Evolutionary conservation across 139 green algal species (phyloP).

Genomic region (Prasinococcaceae sp.): DNA sequence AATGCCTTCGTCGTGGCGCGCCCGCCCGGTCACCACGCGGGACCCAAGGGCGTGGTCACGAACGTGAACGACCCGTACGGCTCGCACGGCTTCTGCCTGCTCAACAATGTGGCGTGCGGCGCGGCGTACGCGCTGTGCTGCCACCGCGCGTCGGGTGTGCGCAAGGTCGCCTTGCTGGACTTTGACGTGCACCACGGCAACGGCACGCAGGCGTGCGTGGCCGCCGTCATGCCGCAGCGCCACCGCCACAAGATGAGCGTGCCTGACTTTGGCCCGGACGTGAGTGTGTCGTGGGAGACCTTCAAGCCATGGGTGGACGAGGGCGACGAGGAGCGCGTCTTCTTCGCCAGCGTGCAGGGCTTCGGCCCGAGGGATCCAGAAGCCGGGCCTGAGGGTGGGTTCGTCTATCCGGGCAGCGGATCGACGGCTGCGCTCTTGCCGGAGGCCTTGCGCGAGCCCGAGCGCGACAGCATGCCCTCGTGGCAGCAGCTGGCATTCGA

Average conservation of each 20-base stretch:
- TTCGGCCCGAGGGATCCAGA: conserved; percentile 5
- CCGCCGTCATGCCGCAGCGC: conserved; percentile 25
- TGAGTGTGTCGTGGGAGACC: too few relatives aligned
- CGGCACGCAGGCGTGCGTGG: conserved; percentile 58
- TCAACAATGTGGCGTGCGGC: conserved; percentile 82
- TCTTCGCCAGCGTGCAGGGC: conserved; percentile 53
- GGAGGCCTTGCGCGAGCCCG: too few relatives aligned
- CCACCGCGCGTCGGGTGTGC: conserved; percentile 39
- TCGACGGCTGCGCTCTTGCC: too few relatives aligned
- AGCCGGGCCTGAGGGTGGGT: too few relatives aligned
- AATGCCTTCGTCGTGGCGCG: conserved; percentile 79
- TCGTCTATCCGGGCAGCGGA: conserved; percentile 9
- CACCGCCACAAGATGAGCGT: too few relatives aligned
- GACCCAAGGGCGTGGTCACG: conserved; percentile 47
- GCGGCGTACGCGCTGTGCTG: conserved; percentile 71
- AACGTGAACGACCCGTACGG: conserved; percentile 23
- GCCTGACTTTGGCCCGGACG: too few relatives aligned
- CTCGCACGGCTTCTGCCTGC: conserved; percentile 84
- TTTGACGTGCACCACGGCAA: conserved; percentile 93
- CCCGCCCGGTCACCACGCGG: conserved; percentile 78
- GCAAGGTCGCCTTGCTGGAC: conserved; percentile 30
- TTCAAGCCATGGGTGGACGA: conserved; percentile 70
- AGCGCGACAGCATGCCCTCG: too few relatives aligned
- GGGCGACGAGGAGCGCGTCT: conserved; percentile 64
- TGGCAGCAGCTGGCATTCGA: too few relatives aligned